Percentiles rank a stretch among this genome's conserved stretches.
phyloP scores from a whole-genome alignment of 2,329 filamentous ascomycete species.

The Verticillium zaregamsianum region DNA sequence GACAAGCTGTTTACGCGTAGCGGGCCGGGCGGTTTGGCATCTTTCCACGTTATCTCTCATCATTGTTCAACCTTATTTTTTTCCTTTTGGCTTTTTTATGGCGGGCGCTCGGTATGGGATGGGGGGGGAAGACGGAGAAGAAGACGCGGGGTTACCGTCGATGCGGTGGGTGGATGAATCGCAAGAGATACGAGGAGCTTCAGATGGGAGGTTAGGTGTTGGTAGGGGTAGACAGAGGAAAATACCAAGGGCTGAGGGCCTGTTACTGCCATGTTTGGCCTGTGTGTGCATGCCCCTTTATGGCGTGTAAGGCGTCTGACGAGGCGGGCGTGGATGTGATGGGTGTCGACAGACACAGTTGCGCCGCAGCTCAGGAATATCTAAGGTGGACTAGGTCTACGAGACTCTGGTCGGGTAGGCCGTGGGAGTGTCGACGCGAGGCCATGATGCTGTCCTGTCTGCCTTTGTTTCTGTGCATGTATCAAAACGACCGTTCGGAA shows the following conservation, averaged over 20 bases:
- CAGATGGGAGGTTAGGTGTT: neutral
- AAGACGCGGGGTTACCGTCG: neutral
- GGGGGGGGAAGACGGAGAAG: neutral
- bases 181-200: neutral
- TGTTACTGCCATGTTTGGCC: neutral
- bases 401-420: no score
- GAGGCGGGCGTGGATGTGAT: no score
- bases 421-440: no score
- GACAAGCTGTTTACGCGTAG: neutral
- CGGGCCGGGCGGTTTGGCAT: neutral
- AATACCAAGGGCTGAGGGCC: neutral
- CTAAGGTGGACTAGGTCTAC: no score
- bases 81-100: neutral
- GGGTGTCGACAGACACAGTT: no score
- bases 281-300: neutral
- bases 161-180: neutral
- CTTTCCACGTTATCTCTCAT: neutral
- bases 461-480: no score
- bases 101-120: neutral
- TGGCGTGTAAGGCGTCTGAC: no score
- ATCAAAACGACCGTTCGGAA: no score
- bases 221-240: neutral
- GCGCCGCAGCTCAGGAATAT: no score
- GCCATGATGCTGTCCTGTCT: no score
- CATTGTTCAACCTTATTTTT: neutral